Evolutionary conservation across 78 protist species (phyloP).

Genomic region (Cavenderia fasciculata): DNA sequence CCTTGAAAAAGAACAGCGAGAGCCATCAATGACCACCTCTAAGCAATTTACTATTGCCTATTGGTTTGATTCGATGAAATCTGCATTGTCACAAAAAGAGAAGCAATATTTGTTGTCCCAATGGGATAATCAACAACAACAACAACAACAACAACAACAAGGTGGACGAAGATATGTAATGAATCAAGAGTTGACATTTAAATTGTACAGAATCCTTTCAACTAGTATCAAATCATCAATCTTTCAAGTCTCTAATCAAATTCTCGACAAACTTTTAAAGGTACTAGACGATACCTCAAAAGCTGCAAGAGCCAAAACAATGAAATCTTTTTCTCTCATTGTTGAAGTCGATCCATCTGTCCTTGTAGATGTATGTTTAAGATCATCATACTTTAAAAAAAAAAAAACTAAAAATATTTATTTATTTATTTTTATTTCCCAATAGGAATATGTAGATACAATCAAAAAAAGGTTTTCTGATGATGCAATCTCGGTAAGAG

Average conservation of each 20-base stretch:
- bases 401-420: no score
- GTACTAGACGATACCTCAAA: slow-evolving; percentile 43
- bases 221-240: background rate
- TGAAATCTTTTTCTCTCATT: slow-evolving; percentile 54
- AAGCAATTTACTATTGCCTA: slow-evolving; percentile 34
- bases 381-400: no score
- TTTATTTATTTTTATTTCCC: no score
- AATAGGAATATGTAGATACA: no score
- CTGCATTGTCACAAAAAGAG: background rate
- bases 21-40: slow-evolving; percentile 19
- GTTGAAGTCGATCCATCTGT: slow-evolving; percentile 68
- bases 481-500: slow-evolving; percentile 61
- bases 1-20: background rate
- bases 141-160: slow-evolving; percentile 3
- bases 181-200: slow-evolving; percentile 7
- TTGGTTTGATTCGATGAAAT: slow-evolving; percentile 19
- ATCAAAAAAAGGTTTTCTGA: slow-evolving; percentile 62
- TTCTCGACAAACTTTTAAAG: slow-evolving; percentile 16
- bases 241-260: slow-evolving; percentile 6
- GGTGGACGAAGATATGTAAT: background rate
- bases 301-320: slow-evolving; percentile 63
- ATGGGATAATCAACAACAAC: background rate
- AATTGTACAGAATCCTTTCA: slow-evolving; percentile 5
- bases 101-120: slow-evolving; percentile 36
- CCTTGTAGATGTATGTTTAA: slow-evolving; percentile 54